These are phyloP conservation scores for Marasmius fiardii DNA, from an alignment of 1,284 basidiomycete genomes.

Conservation along the genomic window DNA sequence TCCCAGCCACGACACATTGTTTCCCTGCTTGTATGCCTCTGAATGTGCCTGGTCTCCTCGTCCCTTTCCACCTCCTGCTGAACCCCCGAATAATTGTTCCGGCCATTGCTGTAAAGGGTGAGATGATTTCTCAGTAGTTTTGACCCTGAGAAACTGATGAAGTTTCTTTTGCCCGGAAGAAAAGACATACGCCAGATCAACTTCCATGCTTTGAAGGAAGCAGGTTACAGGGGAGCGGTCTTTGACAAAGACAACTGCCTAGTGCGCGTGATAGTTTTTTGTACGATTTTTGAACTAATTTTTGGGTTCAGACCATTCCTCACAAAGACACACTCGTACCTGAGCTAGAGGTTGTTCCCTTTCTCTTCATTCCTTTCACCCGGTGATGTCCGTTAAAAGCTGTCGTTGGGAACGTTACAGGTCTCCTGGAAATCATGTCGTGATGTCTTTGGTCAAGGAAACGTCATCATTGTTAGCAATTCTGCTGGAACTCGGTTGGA, in stretches of 20 bases:
- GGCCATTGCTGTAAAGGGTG: constrained; percentile 71
- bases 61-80: constrained; percentile 70
- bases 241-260: constrained; percentile 99
- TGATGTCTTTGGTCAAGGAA: constrained; percentile 70
- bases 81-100: constrained; percentile 77
- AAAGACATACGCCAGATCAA: constrained; percentile 88
- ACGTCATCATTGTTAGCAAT: constrained; percentile 92
- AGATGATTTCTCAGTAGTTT: constrained; percentile 13
- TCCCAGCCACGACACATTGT: not conserved
- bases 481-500: constrained; percentile 86
- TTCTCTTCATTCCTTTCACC: not conserved
- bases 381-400: not conserved
- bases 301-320: constrained; percentile 64
- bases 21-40: constrained; percentile 52
- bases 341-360: constrained; percentile 54
- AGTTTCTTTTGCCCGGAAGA: constrained; percentile 28
- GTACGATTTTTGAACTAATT: not conserved
- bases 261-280: constrained; percentile 40
- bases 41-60: constrained; percentile 76
- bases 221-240: constrained; percentile 85
- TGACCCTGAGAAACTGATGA: constrained; percentile 13
- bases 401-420: no score
- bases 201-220: constrained; percentile 71
- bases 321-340: constrained; percentile 71
- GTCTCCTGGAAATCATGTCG: constrained; percentile 69